Conservation (phyloP, 805 yeast species). For the Starmerella ratchasimensis region DNA sequence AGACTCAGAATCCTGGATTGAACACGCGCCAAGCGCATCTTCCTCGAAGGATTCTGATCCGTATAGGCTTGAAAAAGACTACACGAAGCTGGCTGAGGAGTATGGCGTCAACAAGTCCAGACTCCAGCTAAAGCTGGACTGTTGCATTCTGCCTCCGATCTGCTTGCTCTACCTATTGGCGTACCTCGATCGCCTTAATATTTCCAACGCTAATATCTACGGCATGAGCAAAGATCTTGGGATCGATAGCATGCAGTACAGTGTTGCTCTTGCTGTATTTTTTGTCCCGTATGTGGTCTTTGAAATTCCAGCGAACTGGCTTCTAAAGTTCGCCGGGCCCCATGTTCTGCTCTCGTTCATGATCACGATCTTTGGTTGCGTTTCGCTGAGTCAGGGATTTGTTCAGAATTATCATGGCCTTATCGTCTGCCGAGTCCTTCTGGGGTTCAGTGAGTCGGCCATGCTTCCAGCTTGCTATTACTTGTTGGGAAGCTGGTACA, state of each 20-base stretch:
- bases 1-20: no score
- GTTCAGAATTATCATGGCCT: conserved; percentile 44
- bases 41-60: no score
- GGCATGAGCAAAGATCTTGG: conserved; percentile 46
- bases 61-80: neutral
- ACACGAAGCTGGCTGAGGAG: neutral
- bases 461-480: conserved; percentile 66
- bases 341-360: conserved; percentile 48
- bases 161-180: conserved; percentile 60
- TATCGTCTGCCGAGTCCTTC: conserved; percentile 46
- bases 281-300: conserved; percentile 55
- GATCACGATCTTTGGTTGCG: conserved; percentile 47
- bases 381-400: conserved; percentile 53
- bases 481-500: conserved; percentile 51
- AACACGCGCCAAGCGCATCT: no score
- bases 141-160: conserved; percentile 63
- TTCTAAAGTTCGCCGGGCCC: conserved; percentile 45
- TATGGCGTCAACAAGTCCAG: conserved; percentile 40
- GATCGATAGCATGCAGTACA: conserved; percentile 45
- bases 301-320: conserved; percentile 53
- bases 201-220: conserved; percentile 65
- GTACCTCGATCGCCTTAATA: conserved; percentile 68
- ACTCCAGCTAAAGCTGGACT: conserved; percentile 51
- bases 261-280: conserved; percentile 52
- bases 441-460: conserved; percentile 58